Evolutionary conservation across 2,329 filamentous ascomycete species (phyloP), one percentile per base, ranked within the genome.

Genomic region (Alternaria solani): DNA sequence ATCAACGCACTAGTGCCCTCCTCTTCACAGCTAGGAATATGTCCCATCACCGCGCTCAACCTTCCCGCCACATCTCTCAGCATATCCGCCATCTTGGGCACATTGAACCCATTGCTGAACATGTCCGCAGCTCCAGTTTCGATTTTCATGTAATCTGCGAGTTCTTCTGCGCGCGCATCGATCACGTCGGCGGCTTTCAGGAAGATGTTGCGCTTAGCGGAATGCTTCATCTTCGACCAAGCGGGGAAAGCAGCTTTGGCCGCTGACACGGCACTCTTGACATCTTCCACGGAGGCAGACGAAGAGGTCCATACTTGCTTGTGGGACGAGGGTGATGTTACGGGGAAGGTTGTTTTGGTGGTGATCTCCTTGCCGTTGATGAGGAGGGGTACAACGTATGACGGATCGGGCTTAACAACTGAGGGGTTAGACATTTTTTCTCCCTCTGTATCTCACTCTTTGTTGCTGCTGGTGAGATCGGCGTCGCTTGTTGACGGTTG

Each of bases 101-200:
- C 68, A 54, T 82, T 81, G 70, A 82, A 81, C 7, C 71, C 74
- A 8, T 61, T 64, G 36, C 71, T 68, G 57, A 81, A 81, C 3
- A 47, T 54, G 3, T 82, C 73, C 4, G 75, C 72, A 1, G 84
- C 82, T 4, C 85, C 87, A 1, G 85, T 89, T 76, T 89, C 86
- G 32, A 84, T 78, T 55, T 81, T 78, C 82, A 91, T 87, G 75
- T 88, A 89, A 30, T 81, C 72, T 9, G 78, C 79, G 18, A 92
- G 77, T 75, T 93, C 90, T 7, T 87, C 83, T 23, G 81, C 80
- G 8, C 89, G 85, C 30, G 75, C 78, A 41, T 86, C 81, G 61
- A 94, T 81, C 49, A 93, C 78, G 8, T 88, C 86, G 9, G 89
- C 88, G 0, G 90, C 89, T 73, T 87, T 88, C 59, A 90, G 80